These are phyloP conservation scores for Colletotrichum sp. DNA, from an alignment of 2,329 filamentous ascomycete genomes.

Conservation along the genomic window DNA sequence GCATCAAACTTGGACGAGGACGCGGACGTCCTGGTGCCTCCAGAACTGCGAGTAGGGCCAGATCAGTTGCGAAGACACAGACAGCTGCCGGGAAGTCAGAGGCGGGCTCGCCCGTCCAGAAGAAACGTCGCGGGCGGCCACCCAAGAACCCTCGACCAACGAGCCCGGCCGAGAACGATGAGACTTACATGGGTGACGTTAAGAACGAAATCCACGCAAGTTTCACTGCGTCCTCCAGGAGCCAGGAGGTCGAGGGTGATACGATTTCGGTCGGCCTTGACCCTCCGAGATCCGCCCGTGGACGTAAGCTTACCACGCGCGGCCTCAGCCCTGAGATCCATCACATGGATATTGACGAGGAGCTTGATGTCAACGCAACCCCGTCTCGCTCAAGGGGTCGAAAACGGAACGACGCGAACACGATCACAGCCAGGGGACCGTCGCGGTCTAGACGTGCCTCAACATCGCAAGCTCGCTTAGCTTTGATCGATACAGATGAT, in stretches of 20 bases:
- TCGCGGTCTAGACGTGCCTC: neutral
- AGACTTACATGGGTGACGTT: neutral
- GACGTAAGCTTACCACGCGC: neutral
- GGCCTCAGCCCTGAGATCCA: neutral
- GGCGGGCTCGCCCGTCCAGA: neutral
- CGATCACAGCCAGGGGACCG: constrained; percentile 1
- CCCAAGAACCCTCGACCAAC: constrained; percentile 11
- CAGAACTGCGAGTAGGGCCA: neutral
- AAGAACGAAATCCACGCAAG: constrained; percentile 7
- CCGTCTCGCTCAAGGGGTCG: constrained; percentile 3
- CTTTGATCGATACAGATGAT: neutral
- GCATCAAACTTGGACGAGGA: neutral
- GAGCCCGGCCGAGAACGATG: neutral
- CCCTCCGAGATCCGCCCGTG: constrained; percentile 9
- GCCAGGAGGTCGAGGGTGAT: neutral
- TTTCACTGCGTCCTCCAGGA: neutral
- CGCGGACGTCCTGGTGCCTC: neutral
- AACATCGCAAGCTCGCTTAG: neutral
- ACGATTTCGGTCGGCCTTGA: constrained; percentile 7
- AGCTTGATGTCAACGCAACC: neutral
- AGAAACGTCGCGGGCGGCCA: constrained; percentile 17
- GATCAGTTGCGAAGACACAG: neutral
- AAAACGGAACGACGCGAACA: neutral
- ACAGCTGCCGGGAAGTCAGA: neutral
- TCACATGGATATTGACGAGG: constrained; percentile 7